A percentile compares a stretch with the other conserved stretches of the same genome.
phyloP scores from a whole-genome alignment of 306 rosid species.

The Cucumis sativus region DNA sequence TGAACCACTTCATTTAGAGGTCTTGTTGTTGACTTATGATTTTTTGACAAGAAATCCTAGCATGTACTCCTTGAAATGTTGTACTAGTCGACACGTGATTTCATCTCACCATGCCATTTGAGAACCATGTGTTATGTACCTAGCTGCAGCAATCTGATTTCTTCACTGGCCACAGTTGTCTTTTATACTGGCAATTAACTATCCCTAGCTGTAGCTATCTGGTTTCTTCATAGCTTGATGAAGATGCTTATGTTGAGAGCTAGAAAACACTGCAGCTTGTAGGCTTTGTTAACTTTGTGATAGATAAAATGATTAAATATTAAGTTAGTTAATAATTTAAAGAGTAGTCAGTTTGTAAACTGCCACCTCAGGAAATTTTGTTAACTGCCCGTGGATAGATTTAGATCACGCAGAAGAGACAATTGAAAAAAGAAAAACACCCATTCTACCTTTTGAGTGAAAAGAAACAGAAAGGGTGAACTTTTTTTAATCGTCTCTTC shows the following conservation, averaged over 20 bases:
- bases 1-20: neutral
- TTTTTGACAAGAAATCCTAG: neutral
- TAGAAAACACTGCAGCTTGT: neutral
- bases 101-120: neutral
- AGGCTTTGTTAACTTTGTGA: neutral
- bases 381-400: too few relatives aligned
- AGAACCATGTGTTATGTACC: neutral
- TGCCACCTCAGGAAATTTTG: too few relatives aligned
- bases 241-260: neutral
- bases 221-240: neutral
- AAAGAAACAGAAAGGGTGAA: too few relatives aligned
- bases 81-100: neutral
- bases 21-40: neutral
- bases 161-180: neutral
- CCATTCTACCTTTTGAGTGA: too few relatives aligned
- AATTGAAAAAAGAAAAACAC: too few relatives aligned
- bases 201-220: neutral
- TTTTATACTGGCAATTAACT: neutral
- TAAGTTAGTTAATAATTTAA: too few relatives aligned
- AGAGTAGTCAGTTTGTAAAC: too few relatives aligned
- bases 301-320: too few relatives aligned
- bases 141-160: neutral
- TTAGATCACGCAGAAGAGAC: too few relatives aligned
- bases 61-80: neutral
- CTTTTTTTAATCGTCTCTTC: too few relatives aligned